Evolutionary conservation across 257 asterid genomes (phyloP), one percentile per base, ranked within the genome.

Genomic region (Nicotiana obtusifolia): DNA sequence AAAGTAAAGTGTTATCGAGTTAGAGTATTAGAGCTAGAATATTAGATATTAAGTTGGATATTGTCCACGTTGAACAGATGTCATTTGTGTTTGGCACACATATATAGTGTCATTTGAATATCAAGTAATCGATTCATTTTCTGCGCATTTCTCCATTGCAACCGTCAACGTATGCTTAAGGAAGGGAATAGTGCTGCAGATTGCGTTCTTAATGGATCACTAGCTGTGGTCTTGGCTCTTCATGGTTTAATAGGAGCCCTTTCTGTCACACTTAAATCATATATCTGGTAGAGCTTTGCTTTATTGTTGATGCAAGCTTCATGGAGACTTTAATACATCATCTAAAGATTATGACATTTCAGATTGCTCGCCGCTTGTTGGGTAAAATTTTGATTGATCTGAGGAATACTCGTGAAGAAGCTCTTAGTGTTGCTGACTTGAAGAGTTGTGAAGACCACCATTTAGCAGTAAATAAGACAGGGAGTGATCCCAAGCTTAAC

Each of bases 351-450:
- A 22, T 24, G 41, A 73, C 24, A 73, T 73, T 73, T 87, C 89
- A 94, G 97, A 88, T 94, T 86, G 97, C 98, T 79, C 94, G 97
- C 7, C 95, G 98, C 41, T 91, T 94, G 86, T 87, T 94, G 93
- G 98, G 98, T 65, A 94, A 94, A 86, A 83, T 94, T 76, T 81
- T 91, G 91, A 94, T 94, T 83, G 98, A 94, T 89, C 82, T 94
- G 84, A 81, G 96, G 85, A 94, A 94, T 84, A 94, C 98, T 15
- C 97, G 91, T 15, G 97, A 94, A 86, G 98, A 94, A 88, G 97
- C 98, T 64, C 81, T 91, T 86, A 89, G 93, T 61, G 91, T 94
- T 68, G 97, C 98, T 69, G 97, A 91, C 84, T 76, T 94, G 87
- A 94, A 89, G 91, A 82, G 89, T 71, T 80, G 84, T 86, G 97